Evolutionary conservation across 2,329 filamentous ascomycete species (phyloP).

Genomic region (Colletotrichum sp.): DNA sequence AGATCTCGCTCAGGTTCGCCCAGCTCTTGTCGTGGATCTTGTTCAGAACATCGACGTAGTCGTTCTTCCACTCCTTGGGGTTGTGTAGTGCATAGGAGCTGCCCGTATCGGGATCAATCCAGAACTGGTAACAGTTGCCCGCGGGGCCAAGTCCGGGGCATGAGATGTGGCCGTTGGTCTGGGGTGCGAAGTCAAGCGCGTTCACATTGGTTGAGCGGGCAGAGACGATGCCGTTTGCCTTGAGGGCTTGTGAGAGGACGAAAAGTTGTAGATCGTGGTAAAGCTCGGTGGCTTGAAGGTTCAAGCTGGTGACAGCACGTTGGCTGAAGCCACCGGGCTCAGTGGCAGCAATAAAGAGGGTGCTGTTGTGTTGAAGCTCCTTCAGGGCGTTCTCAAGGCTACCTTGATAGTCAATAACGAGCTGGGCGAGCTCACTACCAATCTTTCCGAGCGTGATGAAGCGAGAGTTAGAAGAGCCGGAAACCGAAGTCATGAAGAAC

Average conservation of each 20-base stretch:
- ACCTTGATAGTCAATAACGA: conserved; percentile 29
- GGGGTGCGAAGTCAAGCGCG: conserved; percentile 22
- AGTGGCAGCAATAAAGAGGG: conserved; percentile 23
- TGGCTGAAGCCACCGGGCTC: conserved; percentile 27
- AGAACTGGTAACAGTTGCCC: conserved; percentile 25
- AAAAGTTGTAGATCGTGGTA: conserved; percentile 27
- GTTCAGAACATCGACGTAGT: conserved; percentile 23
- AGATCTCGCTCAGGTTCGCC: conserved; percentile 27
- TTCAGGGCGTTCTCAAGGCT: conserved; percentile 22
- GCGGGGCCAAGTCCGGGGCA: conserved; percentile 9
- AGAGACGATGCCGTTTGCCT: conserved; percentile 26
- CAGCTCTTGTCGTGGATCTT: conserved; percentile 26
- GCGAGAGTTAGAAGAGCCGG: conserved; percentile 23
- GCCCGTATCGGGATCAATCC: conserved; percentile 22
- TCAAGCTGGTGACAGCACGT: conserved; percentile 27
- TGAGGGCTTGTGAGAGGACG: conserved; percentile 24
- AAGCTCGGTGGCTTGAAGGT: conserved; percentile 25
- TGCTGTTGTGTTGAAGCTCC: conserved; percentile 25
- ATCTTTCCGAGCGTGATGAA: conserved; percentile 30
- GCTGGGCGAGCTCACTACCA: conserved; percentile 23
- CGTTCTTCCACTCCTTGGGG: conserved; percentile 25
- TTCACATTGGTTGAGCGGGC: conserved; percentile 24
- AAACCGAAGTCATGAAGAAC: conserved; percentile 7
- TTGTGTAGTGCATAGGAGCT: conserved; percentile 29
- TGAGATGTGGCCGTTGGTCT: conserved; percentile 10